These are phyloP conservation scores for Macaranga tanarius DNA, from an alignment of 441 rosid genomes.

Conservation along the genomic window DNA sequence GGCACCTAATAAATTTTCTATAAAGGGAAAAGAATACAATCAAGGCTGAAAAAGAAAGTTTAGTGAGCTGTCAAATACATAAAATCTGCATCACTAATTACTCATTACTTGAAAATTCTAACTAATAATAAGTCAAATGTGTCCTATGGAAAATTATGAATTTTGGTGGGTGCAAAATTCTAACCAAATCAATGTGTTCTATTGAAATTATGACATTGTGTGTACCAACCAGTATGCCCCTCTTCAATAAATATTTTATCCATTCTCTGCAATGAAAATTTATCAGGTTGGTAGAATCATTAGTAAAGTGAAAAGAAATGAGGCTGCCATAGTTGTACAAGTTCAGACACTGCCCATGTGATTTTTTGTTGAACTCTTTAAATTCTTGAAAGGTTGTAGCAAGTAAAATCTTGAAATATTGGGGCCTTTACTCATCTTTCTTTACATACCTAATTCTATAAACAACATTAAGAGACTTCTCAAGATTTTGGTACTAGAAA, in stretches of 20 bases:
- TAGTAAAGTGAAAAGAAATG: background rate
- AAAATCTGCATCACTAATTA: background rate
- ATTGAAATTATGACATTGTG: background rate
- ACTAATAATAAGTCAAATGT: background rate
- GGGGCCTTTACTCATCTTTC: background rate
- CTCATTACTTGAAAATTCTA: too few species aligned
- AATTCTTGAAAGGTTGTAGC: slow-evolving; percentile 1
- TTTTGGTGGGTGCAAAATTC: background rate
- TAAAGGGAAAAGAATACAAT: background rate
- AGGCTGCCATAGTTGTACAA: background rate
- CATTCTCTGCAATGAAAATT: background rate
- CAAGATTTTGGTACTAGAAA: background rate
- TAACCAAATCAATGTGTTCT: slow-evolving; percentile 9
- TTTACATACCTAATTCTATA: background rate
- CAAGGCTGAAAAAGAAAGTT: background rate
- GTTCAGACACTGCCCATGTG: slow-evolving; percentile 7
- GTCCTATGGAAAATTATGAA: background rate
- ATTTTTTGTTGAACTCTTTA: background rate
- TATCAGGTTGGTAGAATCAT: background rate
- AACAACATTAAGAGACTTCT: too few species aligned
- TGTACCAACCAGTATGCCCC: background rate
- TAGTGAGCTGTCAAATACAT: background rate
- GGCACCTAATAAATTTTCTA: too few species aligned
- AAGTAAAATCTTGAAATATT: slow-evolving; percentile 15
- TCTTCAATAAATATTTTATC: background rate